phyloP scores from a whole-genome alignment of 2,329 filamentous ascomycete genomes.

The Podosphaera leucotricha region DNA sequence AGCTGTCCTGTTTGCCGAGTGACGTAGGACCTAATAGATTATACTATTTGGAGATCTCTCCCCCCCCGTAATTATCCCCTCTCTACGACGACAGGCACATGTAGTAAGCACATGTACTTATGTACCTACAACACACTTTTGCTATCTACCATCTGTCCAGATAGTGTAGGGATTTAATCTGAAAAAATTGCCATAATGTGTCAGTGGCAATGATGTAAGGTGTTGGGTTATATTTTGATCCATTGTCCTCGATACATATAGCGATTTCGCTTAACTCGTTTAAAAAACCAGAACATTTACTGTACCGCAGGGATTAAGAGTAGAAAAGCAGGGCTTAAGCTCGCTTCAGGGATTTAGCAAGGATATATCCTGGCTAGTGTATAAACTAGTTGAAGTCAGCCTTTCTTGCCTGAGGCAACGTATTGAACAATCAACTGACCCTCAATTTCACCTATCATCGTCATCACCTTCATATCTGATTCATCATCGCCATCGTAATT shows the following conservation, averaged over 20 bases:
- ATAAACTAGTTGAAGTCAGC: background rate
- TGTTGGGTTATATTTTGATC: too few species aligned
- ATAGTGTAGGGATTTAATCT: too few species aligned
- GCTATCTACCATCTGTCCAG: too few species aligned
- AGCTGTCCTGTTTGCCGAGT: background rate
- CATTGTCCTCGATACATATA: too few species aligned
- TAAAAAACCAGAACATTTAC: too few species aligned
- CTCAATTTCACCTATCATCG: background rate
- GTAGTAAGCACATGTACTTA: background rate
- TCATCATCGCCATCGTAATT: background rate
- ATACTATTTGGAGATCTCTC: background rate
- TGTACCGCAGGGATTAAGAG: too few species aligned
- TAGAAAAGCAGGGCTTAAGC: background rate
- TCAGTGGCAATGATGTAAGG: too few species aligned
- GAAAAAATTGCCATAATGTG: too few species aligned
- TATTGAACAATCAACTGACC: background rate
- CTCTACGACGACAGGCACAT: background rate
- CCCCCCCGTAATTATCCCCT: too few species aligned
- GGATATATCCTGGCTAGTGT: background rate
- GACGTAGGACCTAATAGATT: background rate
- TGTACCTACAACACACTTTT: too few species aligned
- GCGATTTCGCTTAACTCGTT: too few species aligned
- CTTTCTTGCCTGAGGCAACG: background rate
- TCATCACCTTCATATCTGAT: background rate
- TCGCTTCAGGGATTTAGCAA: background rate